Conservation (phyloP, 495 filamentous ascomycete species). For the Lasiosphaeria miniovina region DNA sequence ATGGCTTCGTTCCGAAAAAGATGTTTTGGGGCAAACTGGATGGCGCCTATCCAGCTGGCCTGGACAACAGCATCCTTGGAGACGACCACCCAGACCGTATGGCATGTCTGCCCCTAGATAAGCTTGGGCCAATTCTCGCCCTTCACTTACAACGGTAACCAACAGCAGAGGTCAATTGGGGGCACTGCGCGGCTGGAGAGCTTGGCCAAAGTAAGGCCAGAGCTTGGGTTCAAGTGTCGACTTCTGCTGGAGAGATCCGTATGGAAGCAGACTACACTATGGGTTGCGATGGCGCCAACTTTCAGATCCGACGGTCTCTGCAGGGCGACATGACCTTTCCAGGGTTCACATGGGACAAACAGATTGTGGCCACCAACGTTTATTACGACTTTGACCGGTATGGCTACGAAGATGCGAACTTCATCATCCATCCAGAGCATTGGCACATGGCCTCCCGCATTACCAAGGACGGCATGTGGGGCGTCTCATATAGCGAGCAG, state of each 20-base stretch:
- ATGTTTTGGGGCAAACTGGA: conserved; percentile 47
- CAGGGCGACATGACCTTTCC: conserved; percentile 55
- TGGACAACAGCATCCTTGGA: conserved; percentile 13
- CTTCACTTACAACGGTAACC: neutral
- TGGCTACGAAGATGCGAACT: conserved; percentile 47
- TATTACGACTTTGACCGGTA: conserved; percentile 28
- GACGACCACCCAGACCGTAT: conserved; percentile 1
- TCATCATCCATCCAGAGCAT: conserved; percentile 46
- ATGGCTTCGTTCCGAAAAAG: conserved; percentile 46
- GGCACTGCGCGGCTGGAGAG: conserved; percentile 41
- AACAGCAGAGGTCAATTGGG: conserved; percentile 41
- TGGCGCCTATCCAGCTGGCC: conserved; percentile 4
- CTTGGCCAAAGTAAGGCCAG: conserved; percentile 40
- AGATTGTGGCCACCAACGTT: conserved; percentile 59
- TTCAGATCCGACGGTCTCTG: conserved; percentile 49
- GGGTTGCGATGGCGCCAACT: conserved; percentile 57
- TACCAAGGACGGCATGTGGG: conserved; percentile 44
- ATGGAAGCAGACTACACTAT: conserved; percentile 53
- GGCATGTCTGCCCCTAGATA: conserved; percentile 5
- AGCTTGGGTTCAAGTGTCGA: conserved; percentile 52
- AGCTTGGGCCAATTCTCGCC: conserved; percentile 3
- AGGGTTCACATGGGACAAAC: conserved; percentile 54
- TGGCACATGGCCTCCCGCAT: conserved; percentile 52
- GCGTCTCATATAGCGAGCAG: conserved; percentile 50
- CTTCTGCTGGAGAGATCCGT: conserved; percentile 13